These are phyloP conservation scores for Fusarium piperis DNA, from an alignment of 2,329 filamentous ascomycete species.

Conservation along the genomic window DNA sequence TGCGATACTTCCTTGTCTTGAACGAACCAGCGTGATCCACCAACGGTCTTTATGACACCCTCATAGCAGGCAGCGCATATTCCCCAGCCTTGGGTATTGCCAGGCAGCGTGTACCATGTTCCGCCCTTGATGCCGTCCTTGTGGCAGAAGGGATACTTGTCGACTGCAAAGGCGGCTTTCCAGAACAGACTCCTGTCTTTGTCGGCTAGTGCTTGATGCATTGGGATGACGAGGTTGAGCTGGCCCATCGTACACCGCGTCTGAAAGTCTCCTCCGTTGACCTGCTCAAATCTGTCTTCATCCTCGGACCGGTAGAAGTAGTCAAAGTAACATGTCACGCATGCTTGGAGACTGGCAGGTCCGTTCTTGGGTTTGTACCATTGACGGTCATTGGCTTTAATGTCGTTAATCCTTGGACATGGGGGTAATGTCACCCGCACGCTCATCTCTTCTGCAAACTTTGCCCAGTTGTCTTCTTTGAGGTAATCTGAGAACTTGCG, in stretches of 20 bases:
- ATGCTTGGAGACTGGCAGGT: slow-evolving; percentile 44
- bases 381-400: slow-evolving; percentile 34
- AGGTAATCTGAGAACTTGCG: slow-evolving; percentile 42
- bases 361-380: slow-evolving; percentile 48
- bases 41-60: slow-evolving; percentile 45
- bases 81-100: slow-evolving; percentile 45
- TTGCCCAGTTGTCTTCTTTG: slow-evolving; percentile 44
- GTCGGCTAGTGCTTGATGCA: slow-evolving; percentile 42
- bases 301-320: slow-evolving; percentile 46
- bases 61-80: slow-evolving; percentile 51
- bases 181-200: slow-evolving; percentile 49
- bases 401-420: slow-evolving; percentile 40
- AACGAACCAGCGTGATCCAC: slow-evolving; percentile 44
- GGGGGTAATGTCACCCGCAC: slow-evolving; percentile 37
- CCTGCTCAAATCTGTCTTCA: slow-evolving; percentile 33
- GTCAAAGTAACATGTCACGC: slow-evolving; percentile 51
- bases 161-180: slow-evolving; percentile 41
- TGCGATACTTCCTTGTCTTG: slow-evolving; percentile 22
- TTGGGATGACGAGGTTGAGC: slow-evolving; percentile 45
- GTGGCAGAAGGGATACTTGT: slow-evolving; percentile 44
- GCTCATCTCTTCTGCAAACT: slow-evolving; percentile 46
- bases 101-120: slow-evolving; percentile 48
- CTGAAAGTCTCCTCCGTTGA: slow-evolving; percentile 32
- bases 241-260: slow-evolving; percentile 44
- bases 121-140: slow-evolving; percentile 43